phyloP scores from a whole-genome alignment of 495 filamentous ascomycete genomes.

The Apodospora peruviana region DNA sequence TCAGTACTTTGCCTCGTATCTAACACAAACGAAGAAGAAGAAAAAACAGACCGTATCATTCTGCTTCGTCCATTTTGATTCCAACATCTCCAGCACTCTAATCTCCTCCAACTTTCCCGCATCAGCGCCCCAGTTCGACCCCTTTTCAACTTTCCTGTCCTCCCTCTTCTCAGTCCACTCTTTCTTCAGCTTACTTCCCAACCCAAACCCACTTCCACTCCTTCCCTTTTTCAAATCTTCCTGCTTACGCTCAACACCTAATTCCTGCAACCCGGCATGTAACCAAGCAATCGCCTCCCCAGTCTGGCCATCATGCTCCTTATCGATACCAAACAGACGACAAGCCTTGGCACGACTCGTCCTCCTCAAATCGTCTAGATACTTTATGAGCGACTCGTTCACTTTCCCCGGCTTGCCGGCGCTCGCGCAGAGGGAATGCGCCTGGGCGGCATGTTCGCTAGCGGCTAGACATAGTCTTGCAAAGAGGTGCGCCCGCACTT shows the following conservation, averaged over 20 bases:
- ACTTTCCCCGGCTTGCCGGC: slow-evolving; percentile 35
- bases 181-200: slow-evolving; percentile 68
- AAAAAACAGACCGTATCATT: slow-evolving; percentile 75
- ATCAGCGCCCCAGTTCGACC: slow-evolving; percentile 70
- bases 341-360: slow-evolving; percentile 77
- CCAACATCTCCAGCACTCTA: slow-evolving; percentile 79
- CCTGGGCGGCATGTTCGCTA: slow-evolving; percentile 60
- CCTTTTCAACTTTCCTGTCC: slow-evolving; percentile 63
- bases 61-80: slow-evolving; percentile 83
- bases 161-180: slow-evolving; percentile 64
- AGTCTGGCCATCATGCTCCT: slow-evolving; percentile 72
- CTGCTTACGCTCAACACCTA: slow-evolving; percentile 52
- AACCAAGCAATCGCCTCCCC: slow-evolving; percentile 85
- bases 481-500: slow-evolving; percentile 81
- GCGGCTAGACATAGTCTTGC: slow-evolving; percentile 80
- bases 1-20: not conserved
- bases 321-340: slow-evolving; percentile 84
- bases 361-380: slow-evolving; percentile 65
- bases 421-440: slow-evolving; percentile 45
- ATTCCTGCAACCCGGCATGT: slow-evolving; percentile 59
- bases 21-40: not conserved
- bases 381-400: slow-evolving; percentile 60
- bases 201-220: slow-evolving; percentile 22
- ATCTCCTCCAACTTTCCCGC: slow-evolving; percentile 79
- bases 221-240: slow-evolving; percentile 34